These are phyloP conservation scores for Astrocystis sublimbata DNA, from an alignment of 495 filamentous ascomycete species.

Conservation along the genomic window DNA sequence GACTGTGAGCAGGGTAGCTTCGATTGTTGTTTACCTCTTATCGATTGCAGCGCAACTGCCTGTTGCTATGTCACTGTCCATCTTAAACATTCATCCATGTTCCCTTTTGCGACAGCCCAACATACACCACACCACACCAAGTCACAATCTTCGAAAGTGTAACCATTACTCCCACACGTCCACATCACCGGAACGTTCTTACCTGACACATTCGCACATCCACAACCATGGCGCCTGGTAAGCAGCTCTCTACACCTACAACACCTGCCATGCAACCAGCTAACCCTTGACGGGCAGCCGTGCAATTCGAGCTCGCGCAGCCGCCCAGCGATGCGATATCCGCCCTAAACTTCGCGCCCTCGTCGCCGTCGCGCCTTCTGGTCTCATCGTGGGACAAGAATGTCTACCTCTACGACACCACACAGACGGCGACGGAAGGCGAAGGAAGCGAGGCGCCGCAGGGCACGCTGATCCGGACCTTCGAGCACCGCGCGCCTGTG, in stretches of 20 bases:
- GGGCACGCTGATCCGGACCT: constrained; percentile 64
- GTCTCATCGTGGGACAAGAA: constrained; percentile 94
- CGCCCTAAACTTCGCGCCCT: constrained; percentile 77
- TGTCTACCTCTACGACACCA: constrained; percentile 84
- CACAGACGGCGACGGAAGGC: constrained; percentile 53
- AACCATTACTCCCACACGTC: neutral
- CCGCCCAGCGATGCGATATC: constrained; percentile 91
- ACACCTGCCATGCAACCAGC: constrained; percentile 10
- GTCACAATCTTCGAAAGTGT: neutral
- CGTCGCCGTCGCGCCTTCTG: constrained; percentile 66
- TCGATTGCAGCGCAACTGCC: constrained; percentile 1
- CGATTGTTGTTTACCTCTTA: constrained; percentile 18
- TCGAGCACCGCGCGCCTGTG: constrained; percentile 82
- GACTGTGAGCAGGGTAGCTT: neutral
- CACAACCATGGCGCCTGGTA: constrained; percentile 12
- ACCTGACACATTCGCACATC: neutral
- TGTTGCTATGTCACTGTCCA: neutral
- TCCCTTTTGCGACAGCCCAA: constrained; percentile 4
- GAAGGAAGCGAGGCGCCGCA: constrained; percentile 59
- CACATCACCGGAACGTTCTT: neutral
- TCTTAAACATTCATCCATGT: neutral
- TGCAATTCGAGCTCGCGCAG: constrained; percentile 68
- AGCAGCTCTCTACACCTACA: neutral
- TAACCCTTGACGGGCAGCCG: constrained; percentile 40
- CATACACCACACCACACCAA: neutral